Percentiles rank a stretch among this genome's conserved stretches.
These are phyloP conservation scores for Chrysochromulina parva DNA, from an alignment of 78 protist genomes.

Conservation along the genomic window DNA sequence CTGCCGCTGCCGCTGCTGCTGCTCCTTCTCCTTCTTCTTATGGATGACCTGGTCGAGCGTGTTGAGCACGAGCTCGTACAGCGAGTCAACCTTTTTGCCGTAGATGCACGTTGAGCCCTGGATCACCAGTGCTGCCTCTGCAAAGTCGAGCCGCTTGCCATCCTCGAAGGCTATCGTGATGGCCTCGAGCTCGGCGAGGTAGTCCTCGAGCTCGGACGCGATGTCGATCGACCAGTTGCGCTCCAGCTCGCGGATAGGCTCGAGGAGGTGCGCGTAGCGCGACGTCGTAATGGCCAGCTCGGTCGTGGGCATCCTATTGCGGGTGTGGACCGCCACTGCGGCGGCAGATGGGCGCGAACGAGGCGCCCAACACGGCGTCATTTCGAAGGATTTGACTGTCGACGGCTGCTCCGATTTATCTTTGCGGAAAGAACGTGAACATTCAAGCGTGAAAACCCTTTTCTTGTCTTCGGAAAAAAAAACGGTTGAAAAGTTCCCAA, in stretches of 20 bases:
- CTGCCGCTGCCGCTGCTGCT: not conserved
- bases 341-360: too few relatives aligned
- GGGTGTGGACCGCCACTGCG: too few relatives aligned
- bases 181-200: constrained; percentile 67
- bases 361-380: too few relatives aligned
- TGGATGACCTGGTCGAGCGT: constrained; percentile 64
- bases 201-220: constrained; percentile 84
- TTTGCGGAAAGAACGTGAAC: too few relatives aligned
- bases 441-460: too few relatives aligned
- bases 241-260: constrained; percentile 70
- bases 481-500: too few relatives aligned
- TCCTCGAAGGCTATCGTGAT: constrained; percentile 67
- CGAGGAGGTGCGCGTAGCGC: constrained; percentile 34
- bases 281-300: not conserved
- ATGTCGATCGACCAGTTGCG: constrained; percentile 87
- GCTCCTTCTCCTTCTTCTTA: constrained; percentile 17
- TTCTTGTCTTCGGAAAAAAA: too few relatives aligned
- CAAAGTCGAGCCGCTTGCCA: constrained; percentile 75
- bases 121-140: constrained; percentile 90
- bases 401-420: too few relatives aligned
- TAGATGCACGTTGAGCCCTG: constrained; percentile 89
- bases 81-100: constrained; percentile 85
- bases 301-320: too few relatives aligned
- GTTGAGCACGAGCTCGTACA: constrained; percentile 72
- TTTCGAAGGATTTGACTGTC: too few relatives aligned